phyloP scores from a whole-genome alignment of 495 filamentous ascomycete species.

The Neurospora tetrasperma region DNA sequence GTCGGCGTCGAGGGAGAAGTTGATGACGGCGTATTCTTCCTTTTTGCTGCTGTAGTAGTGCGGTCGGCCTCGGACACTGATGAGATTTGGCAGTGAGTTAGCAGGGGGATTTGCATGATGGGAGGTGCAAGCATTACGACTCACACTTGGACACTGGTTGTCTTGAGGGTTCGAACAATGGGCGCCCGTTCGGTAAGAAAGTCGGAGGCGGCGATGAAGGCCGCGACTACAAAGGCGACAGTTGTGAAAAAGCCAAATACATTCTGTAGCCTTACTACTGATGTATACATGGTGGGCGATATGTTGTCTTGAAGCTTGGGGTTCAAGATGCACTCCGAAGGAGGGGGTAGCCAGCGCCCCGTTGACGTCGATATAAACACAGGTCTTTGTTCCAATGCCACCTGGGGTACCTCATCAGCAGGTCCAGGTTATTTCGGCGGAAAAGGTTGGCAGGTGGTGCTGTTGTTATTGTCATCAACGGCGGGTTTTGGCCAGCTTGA shows the following conservation, averaged over 20 bases:
- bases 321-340: background rate
- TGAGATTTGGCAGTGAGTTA: constrained; percentile 3
- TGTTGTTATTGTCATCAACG: constrained; percentile 3
- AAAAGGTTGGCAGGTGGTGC: background rate
- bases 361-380: background rate
- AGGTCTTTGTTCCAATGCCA: background rate
- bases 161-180: constrained; percentile 48
- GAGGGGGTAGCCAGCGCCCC: background rate
- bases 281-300: constrained; percentile 66
- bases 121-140: constrained; percentile 17
- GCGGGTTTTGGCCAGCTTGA: background rate
- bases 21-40: constrained; percentile 90
- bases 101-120: background rate
- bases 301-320: background rate
- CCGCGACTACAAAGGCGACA: constrained; percentile 71
- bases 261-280: constrained; percentile 73
- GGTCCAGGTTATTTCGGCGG: background rate
- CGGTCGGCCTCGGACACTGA: constrained; percentile 73
- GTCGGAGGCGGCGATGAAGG: constrained; percentile 67
- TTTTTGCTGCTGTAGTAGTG: constrained; percentile 89
- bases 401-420: constrained; percentile 6
- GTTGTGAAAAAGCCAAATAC: constrained; percentile 98
- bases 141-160: constrained; percentile 83
- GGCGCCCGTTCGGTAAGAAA: constrained; percentile 61
- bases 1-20: constrained; percentile 82